Conservation (phyloP, 495 filamentous ascomycete species). For the Xylaria cubensis region DNA sequence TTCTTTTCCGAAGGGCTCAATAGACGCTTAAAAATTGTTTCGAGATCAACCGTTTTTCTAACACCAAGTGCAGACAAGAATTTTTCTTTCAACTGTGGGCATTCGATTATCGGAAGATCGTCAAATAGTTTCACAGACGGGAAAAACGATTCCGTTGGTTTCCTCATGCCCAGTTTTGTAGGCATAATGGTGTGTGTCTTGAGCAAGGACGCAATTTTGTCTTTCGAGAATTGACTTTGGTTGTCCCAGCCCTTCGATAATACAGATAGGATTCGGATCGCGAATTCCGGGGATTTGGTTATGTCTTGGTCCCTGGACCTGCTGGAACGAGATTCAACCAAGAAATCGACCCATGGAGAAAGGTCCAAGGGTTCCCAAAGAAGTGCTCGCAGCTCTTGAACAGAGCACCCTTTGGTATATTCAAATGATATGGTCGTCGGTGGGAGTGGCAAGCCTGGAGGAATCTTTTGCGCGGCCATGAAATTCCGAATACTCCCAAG, state of each 20-base stretch:
- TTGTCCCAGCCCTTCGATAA: conserved; percentile 89
- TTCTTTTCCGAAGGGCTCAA: conserved; percentile 61
- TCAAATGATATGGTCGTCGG: conserved; percentile 80
- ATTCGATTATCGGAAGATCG: conserved; percentile 83
- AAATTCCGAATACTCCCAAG: conserved; percentile 77
- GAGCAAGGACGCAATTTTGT: conserved; percentile 66
- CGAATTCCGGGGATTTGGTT: conserved; percentile 73
- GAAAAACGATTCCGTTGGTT: conserved; percentile 88
- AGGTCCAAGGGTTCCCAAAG: conserved; percentile 84
- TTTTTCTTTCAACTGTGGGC: conserved; percentile 85
- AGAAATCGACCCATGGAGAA: conserved; percentile 80
- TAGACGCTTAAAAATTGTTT: conserved; percentile 89
- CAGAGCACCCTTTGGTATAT: conserved; percentile 64
- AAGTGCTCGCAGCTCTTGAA: conserved; percentile 70
- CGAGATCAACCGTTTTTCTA: conserved; percentile 86
- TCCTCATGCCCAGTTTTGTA: conserved; percentile 88
- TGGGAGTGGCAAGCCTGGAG: conserved; percentile 83
- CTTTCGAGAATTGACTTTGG: conserved; percentile 68
- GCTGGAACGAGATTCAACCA: conserved; percentile 66
- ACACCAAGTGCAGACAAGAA: conserved; percentile 82
- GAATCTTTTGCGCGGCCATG: conserved; percentile 74
- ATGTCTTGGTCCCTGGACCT: conserved; percentile 59
- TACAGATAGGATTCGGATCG: conserved; percentile 76
- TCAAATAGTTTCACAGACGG: conserved; percentile 91
- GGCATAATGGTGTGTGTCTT: conserved; percentile 79